Evolutionary conservation across 225 moss, liverwort and hornwort genomes (phyloP), one percentile per base, ranked within the genome.

Genomic region (Ulota crispa): DNA sequence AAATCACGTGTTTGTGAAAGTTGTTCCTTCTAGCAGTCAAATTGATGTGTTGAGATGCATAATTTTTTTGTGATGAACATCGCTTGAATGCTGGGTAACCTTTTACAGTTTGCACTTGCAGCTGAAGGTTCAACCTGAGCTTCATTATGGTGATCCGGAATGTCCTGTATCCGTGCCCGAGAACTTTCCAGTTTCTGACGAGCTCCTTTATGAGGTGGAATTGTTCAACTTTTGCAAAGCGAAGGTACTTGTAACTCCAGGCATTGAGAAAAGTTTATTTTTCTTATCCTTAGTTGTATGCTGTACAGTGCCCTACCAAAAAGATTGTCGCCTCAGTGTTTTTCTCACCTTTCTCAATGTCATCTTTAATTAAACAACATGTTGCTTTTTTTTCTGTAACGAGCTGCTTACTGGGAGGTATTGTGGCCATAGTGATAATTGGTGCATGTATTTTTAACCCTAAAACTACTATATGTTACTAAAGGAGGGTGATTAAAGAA

Each of bases 131-230:
- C 93, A 85, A 80, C 89, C 94, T 85, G 90, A 90, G 72, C 82
- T 99, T 63, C 98, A 99, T 79, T 99, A 93, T 80, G 93, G 94
- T 80, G 98, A 99, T 85, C 95, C 94, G 27, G 91, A 96, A 68
- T 99, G 98, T 87, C 92, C 93, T 73, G 80, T 96, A 56, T 69
- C 89, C 67, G 92, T 81, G 43, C 91, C 88, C 41, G 91, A 94
- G 65, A 89, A 93, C 70, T 93, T 92, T 80, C 96, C 98, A 65
- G 92, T 87, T 66, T 87, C 77, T 78, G 88, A 86, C 18, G 88
- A 88, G 71, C 90, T 99, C 39, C 68, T 94, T 80, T 99, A 92
- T 74, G 95, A 99, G 68, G 83, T 99, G 78, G 94, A 99, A 73
- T 73, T 99, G 83, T 80, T 92, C 28, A 88, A 87, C 83, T 94